These are phyloP conservation scores for Pyrenula massariospora DNA, from an alignment of 495 filamentous ascomycete genomes.

Conservation along the genomic window DNA sequence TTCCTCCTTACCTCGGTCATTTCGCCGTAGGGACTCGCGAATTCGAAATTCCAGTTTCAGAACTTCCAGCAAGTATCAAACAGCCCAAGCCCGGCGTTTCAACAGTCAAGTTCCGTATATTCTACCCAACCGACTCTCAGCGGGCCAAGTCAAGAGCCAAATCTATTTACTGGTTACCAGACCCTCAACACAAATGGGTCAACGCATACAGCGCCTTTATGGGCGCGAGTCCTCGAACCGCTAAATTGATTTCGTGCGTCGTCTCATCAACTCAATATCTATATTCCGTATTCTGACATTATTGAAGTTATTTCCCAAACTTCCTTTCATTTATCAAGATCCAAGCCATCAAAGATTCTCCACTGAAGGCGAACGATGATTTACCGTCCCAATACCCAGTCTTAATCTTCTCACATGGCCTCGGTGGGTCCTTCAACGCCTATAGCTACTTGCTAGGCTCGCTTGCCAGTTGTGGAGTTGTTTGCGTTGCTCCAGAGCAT, in stretches of 20 bases:
- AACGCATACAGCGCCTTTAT: slow-evolving; percentile 58
- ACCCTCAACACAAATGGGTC: slow-evolving; percentile 57
- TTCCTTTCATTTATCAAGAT: slow-evolving; percentile 57
- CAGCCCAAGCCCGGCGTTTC: slow-evolving; percentile 38
- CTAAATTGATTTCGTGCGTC: slow-evolving; percentile 49
- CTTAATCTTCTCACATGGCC: slow-evolving; percentile 69
- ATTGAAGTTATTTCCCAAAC: slow-evolving; percentile 44
- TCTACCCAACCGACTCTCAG: slow-evolving; percentile 51
- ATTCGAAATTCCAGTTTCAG: slow-evolving; percentile 55
- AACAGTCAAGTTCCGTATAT: slow-evolving; percentile 64
- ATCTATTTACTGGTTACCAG: slow-evolving; percentile 56
- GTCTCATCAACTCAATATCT: slow-evolving; percentile 1
- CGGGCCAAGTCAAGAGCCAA: slow-evolving; percentile 14
- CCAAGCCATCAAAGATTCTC: slow-evolving; percentile 36
- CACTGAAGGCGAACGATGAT: slow-evolving; percentile 17
- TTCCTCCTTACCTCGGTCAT: slow-evolving; percentile 59
- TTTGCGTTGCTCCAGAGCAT: slow-evolving; percentile 68
- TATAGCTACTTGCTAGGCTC: slow-evolving; percentile 64
- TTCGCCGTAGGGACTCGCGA: slow-evolving; percentile 65
- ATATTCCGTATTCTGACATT: slow-evolving; percentile 3
- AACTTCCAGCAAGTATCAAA: slow-evolving; percentile 38
- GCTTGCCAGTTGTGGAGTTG: slow-evolving; percentile 60
- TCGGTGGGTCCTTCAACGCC: slow-evolving; percentile 61
- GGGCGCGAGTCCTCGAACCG: slow-evolving; percentile 39
- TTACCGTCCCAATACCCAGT: slow-evolving; percentile 51